phyloP scores from a whole-genome alignment of 371 early-diverging fungal genomes.

The Phascolomyces articulosus region DNA sequence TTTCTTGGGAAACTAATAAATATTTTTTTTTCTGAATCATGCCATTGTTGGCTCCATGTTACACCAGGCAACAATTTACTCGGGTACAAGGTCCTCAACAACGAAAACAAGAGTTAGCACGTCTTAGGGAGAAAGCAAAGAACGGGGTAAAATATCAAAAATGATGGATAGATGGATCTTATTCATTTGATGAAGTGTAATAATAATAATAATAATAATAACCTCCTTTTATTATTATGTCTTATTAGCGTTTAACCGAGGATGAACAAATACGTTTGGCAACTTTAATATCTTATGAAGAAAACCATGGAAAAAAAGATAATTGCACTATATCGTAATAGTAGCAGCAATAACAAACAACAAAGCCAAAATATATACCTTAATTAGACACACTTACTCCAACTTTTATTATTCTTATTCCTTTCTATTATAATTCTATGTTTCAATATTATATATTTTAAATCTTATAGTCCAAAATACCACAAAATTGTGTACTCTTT shows the following conservation, averaged over 20 bases:
- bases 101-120: conserved; percentile 33
- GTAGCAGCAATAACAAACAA: not conserved
- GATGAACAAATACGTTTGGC: conserved; percentile 39
- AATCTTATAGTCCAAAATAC: too few relatives aligned
- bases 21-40: not conserved
- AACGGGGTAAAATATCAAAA: conserved; percentile 23
- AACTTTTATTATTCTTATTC: too few relatives aligned
- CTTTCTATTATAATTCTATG: too few relatives aligned
- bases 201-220: too few relatives aligned
- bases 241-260: conserved; percentile 41
- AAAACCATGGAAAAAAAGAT: not conserved
- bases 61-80: not conserved
- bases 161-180: too few relatives aligned
- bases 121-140: conserved; percentile 31
- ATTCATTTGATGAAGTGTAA: too few relatives aligned
- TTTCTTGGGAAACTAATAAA: too few relatives aligned
- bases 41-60: not conserved
- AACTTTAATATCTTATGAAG: conserved; percentile 22
- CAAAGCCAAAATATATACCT: too few relatives aligned
- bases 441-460: too few relatives aligned
- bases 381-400: too few relatives aligned
- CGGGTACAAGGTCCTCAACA: conserved; percentile 8
- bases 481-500: too few relatives aligned
- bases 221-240: too few relatives aligned
- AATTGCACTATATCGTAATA: not conserved